Base-by-base conservation (phyloP, 169 alveolate species). In the Toxoplasma gondii region DNA sequence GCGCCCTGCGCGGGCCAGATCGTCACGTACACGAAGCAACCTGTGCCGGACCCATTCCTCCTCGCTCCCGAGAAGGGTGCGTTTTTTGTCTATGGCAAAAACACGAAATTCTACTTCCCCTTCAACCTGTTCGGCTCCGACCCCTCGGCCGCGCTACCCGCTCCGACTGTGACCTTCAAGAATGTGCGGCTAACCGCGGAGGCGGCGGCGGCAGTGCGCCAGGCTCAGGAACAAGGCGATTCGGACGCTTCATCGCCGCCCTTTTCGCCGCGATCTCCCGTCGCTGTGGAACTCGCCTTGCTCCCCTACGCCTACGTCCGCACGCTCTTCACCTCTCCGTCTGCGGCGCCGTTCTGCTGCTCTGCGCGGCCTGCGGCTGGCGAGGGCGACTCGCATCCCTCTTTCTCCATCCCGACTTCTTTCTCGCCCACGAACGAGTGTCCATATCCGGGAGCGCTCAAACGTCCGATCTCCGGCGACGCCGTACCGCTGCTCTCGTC, bases 301-400 rank as follows among this genome's bases (percentile, higher is more conserved):
- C 64, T 88, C n/a, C 64, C 64, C 7, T 88, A 54, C 82, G 45
- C 34, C 39, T 67, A 88, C 81, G 53, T 58, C 31, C 64, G 49
- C 27, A 53, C 81, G 22, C 49, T 88, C 49, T 67, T 88, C n/a
- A 53, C 36, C 44, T n/a, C 64, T n/a, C 58, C 92, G 34, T 4
- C 92, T 9, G 81, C 92, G 27, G 81, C 69, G 0, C 82, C 92
- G 41, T 88, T 88, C 38, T 88, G 92, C 58, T 88, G 92, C 92
- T 31, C 49, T 16, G 92, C 81, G 54, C 39, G 0, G 83, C 83
- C 92, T 2, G n/a, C 69, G 10, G 54, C 83, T 10, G 83, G 81
- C 34, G 92, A n/a, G 45, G 38, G 22, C 64, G 92, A 16, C 36
- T 36, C 82, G 29, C 39, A 45, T 1, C 39, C 81, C 5, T 78